Base-by-base conservation (phyloP, 1,139 yeast genomes). In the Geotrichum macrosporum region DNA sequence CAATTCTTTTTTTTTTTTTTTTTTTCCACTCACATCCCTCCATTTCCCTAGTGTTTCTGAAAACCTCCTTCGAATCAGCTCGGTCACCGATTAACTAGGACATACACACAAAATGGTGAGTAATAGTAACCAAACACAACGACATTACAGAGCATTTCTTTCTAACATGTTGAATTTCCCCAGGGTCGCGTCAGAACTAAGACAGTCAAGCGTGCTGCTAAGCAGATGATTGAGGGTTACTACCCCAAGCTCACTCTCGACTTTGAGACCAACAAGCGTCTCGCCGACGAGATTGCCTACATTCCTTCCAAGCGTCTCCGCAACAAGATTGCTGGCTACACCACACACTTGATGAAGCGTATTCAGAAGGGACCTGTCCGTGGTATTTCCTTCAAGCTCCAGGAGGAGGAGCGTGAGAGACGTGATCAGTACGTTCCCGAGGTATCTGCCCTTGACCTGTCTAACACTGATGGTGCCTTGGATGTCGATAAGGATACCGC, bases 351-450 rank as follows among this genome's bases (percentile, higher is more conserved):
- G 77, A 94, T 92, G 98, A 89, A 87, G 84, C 89, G 99, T 81
- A 92, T 92, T 72, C 98, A 94, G 80, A 92, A 92, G 83, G 99
- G 99, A 72, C 98, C 99, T 80, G 99, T 92, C 68, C 89, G 97
- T 84, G 99, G 99, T 81, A 94, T 92, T 67, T 92, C 98, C 69
- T 92, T 92, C 96, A 94, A 94, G 79, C 87, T 92, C 72, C 99
- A 92, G 82, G 99, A 92, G 80, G 99, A 92, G 80, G 99, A 94
- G 83, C 92, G 98, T 84, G 99, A 94, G 80, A 87, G 98, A 81
- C 92, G 94, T 80, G 99, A 94, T 77, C 98, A 94, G 80, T 94
- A 89, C 78, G 98, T 94, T 70, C 99, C 99, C 78, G 97, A 89
- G 75, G 95, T 89, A 71, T 94, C 98, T 72, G 99, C 98, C 74